phyloP scores from a whole-genome alignment of 768 basidiomycete species.

The Kwoniella heveanensis region DNA sequence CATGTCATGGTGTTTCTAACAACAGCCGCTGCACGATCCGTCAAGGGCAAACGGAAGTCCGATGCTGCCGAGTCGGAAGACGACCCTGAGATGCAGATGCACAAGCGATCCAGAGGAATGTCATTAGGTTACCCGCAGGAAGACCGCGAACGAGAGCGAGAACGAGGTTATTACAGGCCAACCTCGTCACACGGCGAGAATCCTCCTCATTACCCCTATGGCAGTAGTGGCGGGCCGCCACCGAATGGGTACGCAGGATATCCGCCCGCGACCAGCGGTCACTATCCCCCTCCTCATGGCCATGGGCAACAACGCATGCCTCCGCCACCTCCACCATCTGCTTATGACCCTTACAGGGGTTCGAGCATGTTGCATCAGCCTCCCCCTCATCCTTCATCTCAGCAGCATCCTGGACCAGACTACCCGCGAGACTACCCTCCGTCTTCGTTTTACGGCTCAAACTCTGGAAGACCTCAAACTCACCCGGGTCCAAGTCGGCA shows the following conservation, averaged over 20 bases:
- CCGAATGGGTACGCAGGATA: conserved; percentile 8
- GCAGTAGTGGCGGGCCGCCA: conserved; percentile 3
- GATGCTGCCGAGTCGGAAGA: conserved; percentile 29
- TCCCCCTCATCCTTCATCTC: too few species aligned
- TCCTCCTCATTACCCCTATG: conserved; percentile 5
- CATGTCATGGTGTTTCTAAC: not conserved
- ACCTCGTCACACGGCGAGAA: conserved; percentile 7
- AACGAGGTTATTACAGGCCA: not conserved
- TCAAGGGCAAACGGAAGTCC: conserved; percentile 22
- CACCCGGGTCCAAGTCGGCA: conserved; percentile 9
- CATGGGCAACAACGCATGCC: conserved; percentile 19
- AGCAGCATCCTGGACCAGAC: conserved; percentile 1
- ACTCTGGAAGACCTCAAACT: conserved; percentile 14
- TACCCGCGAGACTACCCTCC: not conserved
- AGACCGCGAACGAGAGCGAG: not conserved
- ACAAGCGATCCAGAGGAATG: conserved; percentile 20
- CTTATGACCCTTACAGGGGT: conserved; percentile 19
- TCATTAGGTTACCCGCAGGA: conserved; percentile 1
- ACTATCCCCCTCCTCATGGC: conserved; percentile 9
- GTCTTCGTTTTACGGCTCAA: conserved; percentile 13
- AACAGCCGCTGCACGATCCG: conserved; percentile 9
- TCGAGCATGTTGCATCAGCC: not conserved
- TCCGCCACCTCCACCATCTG: conserved; percentile 20
- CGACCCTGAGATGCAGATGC: not conserved
- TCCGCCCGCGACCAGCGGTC: not conserved